Conservation (phyloP, 768 basidiomycete genomes). For the Lentinus tigrinus region DNA sequence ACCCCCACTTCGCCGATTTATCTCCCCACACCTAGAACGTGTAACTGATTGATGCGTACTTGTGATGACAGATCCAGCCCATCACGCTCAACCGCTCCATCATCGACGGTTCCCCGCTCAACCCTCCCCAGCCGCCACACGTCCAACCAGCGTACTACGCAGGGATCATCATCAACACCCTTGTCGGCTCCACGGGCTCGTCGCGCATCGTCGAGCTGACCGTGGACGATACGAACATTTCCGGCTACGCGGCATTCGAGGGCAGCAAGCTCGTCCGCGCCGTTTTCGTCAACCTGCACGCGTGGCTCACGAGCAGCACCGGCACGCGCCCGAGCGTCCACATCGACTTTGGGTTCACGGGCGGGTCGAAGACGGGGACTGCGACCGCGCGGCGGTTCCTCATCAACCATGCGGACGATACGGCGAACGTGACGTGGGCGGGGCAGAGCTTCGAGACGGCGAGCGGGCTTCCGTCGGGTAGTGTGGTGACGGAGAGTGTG, state of each 20-base stretch:
- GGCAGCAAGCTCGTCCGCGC: slow-evolving; percentile 41
- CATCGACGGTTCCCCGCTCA: slow-evolving; percentile 51
- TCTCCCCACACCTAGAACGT: too few species aligned
- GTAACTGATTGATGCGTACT: too few species aligned
- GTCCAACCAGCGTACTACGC: slow-evolving; percentile 69
- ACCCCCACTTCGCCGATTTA: too few species aligned
- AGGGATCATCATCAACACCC: slow-evolving; percentile 58
- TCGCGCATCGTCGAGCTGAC: slow-evolving; percentile 46
- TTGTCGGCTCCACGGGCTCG: slow-evolving; percentile 45
- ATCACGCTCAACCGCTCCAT: slow-evolving; percentile 55
- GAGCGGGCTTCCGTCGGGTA: slow-evolving; percentile 19
- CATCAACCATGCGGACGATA: slow-evolving; percentile 30
- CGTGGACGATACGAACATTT: slow-evolving; percentile 45
- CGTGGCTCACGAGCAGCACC: slow-evolving; percentile 36
- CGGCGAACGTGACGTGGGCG: slow-evolving; percentile 23
- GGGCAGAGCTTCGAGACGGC: slow-evolving; percentile 30
- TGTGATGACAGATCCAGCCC: slow-evolving; percentile 56
- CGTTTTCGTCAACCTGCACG: slow-evolving; percentile 58
- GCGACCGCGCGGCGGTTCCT: slow-evolving; percentile 22
- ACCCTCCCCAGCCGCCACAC: slow-evolving; percentile 52
- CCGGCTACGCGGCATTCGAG: slow-evolving; percentile 70
- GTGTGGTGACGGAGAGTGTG: slow-evolving; percentile 16
- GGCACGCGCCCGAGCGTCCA: slow-evolving; percentile 39
- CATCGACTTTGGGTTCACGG: slow-evolving; percentile 39
- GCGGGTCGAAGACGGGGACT: background rate